A percentile compares a stretch with the other conserved stretches of the same genome.
Conservation (phyloP, 345 rosid species). For the Luvunga scandens region DNA sequence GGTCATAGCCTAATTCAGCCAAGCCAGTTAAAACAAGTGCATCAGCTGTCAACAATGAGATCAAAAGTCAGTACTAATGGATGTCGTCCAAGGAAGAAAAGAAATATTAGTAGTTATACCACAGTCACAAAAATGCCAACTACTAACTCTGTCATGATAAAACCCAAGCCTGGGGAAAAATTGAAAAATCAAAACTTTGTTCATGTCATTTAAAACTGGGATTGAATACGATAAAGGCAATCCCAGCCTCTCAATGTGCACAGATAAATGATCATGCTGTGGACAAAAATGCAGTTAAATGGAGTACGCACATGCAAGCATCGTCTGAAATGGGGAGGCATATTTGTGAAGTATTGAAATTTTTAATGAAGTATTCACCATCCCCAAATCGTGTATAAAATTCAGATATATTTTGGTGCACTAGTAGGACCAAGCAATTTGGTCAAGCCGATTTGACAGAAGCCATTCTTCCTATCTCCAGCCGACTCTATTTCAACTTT, state of each 20-base stretch:
- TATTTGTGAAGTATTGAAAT: not conserved
- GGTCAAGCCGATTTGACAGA: not conserved
- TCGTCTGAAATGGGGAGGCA: not conserved
- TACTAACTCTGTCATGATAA: not conserved
- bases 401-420: not conserved
- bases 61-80: constrained; percentile 16
- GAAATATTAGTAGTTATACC: not conserved
- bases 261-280: not conserved
- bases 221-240: too few relatives aligned
- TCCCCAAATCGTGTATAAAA: not conserved
- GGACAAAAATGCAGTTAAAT: not conserved
- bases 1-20: constrained; percentile 81
- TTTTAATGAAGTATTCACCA: too few relatives aligned
- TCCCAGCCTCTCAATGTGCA: not conserved
- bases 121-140: not conserved
- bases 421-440: not conserved
- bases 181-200: not conserved
- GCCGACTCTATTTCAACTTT: not conserved
- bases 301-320: not conserved
- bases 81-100: constrained; percentile 10
- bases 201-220: not conserved
- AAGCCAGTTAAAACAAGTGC: constrained; percentile 88
- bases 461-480: not conserved
- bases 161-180: not conserved
- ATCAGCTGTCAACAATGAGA: constrained; percentile 54